Evolutionary conservation across 75 land plant genomes (phyloP).

Genomic region (Chamaecyparis obtusa): DNA sequence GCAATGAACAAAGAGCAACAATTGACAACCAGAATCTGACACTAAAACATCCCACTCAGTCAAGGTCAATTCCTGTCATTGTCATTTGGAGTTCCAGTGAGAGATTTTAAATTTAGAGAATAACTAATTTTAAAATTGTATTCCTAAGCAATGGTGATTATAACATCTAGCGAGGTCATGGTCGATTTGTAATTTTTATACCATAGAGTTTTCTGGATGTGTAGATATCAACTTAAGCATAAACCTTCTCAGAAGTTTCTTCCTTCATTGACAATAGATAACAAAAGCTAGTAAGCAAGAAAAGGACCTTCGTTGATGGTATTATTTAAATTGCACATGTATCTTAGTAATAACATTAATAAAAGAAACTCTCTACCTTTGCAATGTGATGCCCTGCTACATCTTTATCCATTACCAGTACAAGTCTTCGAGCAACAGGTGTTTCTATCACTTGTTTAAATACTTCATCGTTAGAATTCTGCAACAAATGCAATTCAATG

Average conservation of each 20-base stretch:
- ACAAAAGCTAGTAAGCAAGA: not conserved
- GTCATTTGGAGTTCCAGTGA: not conserved
- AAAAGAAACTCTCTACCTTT: constrained; percentile 17
- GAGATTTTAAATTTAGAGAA: not conserved
- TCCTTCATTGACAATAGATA: not conserved
- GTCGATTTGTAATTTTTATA: not conserved
- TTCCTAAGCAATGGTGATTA: not conserved
- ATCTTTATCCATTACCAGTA: constrained; percentile 38
- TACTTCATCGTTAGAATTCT: constrained; percentile 10
- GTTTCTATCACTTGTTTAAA: constrained; percentile 13
- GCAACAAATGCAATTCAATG: not conserved
- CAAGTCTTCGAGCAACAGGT: constrained; percentile 28
- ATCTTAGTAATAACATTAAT: not conserved
- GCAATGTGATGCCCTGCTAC: constrained; percentile 45
- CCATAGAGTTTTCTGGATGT: not conserved
- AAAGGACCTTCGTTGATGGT: not conserved
- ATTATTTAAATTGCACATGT: not conserved
- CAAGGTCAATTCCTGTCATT: not conserved
- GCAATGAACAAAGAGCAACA: not conserved
- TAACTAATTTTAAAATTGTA: not conserved
- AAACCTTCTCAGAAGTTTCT: not conserved
- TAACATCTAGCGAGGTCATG: not conserved
- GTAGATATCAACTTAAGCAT: not conserved
- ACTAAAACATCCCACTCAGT: not conserved
- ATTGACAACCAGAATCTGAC: not conserved